Conservation (phyloP, 805 yeast species). For the Yamadazyma insecticola region DNA sequence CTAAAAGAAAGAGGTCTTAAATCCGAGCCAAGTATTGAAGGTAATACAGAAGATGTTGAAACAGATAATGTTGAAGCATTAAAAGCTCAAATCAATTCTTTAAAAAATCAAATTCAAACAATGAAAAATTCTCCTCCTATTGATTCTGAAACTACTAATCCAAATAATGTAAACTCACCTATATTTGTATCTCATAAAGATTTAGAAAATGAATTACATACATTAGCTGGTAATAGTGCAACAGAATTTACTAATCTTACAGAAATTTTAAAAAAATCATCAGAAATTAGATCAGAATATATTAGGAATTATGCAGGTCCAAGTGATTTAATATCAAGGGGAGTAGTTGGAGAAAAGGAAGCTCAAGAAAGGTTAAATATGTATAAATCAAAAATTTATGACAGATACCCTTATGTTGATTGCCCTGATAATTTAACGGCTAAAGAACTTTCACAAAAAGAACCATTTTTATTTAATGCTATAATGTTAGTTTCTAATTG, state of each 20-base stretch:
- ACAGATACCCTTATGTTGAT: conserved; percentile 53
- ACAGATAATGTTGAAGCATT: conserved; percentile 10
- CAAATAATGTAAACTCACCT: conserved; percentile 12
- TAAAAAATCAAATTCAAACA: conserved; percentile 14
- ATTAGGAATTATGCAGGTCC: conserved; percentile 18
- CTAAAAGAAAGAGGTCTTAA: conserved; percentile 9
- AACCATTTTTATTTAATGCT: conserved; percentile 61
- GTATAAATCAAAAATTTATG: conserved; percentile 46
- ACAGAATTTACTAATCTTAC: conserved; percentile 40
- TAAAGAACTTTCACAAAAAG: conserved; percentile 43
- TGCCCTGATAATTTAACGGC: conserved; percentile 42
- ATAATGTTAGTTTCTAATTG: conserved; percentile 57
- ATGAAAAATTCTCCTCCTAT: too few species aligned
- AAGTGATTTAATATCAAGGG: conserved; percentile 52
- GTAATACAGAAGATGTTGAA: background rate
- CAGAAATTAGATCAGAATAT: conserved; percentile 37
- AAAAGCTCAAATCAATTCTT: conserved; percentile 15
- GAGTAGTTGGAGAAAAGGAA: conserved; percentile 54
- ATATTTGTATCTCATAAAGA: conserved; percentile 28
- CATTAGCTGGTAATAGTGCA: conserved; percentile 26
- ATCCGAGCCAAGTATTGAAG: background rate
- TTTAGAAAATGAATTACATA: conserved; percentile 38
- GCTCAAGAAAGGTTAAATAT: conserved; percentile 50
- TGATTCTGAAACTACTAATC: background rate
- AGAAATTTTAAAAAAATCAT: conserved; percentile 39